phyloP scores from a whole-genome alignment of 1,139 yeast genomes.

The Magnusiomyces tetraspermus region DNA sequence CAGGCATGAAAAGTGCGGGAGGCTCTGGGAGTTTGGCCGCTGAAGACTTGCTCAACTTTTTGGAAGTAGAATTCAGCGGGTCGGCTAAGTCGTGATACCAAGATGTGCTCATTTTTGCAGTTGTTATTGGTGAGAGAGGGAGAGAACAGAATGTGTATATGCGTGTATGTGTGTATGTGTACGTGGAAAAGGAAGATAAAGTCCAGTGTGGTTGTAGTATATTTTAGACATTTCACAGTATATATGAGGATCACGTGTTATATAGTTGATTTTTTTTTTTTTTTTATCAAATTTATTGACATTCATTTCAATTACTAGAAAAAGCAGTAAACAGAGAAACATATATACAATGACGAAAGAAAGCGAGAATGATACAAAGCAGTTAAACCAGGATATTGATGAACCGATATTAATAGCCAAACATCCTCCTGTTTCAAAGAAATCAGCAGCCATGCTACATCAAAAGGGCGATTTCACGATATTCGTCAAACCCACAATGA shows the following conservation, averaged over 20 bases:
- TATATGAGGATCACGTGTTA: too few relatives aligned
- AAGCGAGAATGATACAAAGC: background rate
- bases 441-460: background rate
- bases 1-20: background rate
- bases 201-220: too few relatives aligned
- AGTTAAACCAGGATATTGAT: background rate
- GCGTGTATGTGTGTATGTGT: too few relatives aligned
- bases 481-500: conserved; percentile 11
- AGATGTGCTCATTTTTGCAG: background rate
- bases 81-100: conserved; percentile 3
- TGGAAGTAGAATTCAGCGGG: background rate
- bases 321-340: background rate
- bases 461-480: conserved; percentile 3
- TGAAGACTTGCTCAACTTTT: background rate
- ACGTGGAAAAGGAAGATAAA: too few relatives aligned
- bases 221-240: too few relatives aligned
- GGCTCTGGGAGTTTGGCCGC: background rate
- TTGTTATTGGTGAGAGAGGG: too few relatives aligned
- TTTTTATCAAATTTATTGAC: too few relatives aligned
- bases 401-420: background rate
- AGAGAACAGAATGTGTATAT: too few relatives aligned
- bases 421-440: background rate
- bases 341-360: background rate
- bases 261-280: too few relatives aligned
- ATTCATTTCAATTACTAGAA: too few relatives aligned